Conservation (phyloP, 352 stramenopile species). For the Pythium plurisporium region DNA sequence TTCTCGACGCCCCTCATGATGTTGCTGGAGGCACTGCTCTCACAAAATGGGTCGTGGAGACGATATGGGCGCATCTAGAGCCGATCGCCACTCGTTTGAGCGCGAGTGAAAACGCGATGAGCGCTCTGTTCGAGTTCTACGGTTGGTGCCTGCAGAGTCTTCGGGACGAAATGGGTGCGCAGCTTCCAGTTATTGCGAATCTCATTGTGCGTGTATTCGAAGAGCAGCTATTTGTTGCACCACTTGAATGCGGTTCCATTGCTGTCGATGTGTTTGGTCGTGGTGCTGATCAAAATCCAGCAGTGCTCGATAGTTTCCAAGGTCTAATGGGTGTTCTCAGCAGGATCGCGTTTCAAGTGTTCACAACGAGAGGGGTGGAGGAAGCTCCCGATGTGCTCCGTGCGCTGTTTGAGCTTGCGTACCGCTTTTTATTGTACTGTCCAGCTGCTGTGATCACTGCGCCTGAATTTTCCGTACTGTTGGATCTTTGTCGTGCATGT, state of each 20-base stretch:
- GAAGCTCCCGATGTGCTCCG: conserved; percentile 58
- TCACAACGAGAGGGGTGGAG: conserved; percentile 50
- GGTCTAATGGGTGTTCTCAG: conserved; percentile 55
- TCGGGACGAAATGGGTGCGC: conserved; percentile 44
- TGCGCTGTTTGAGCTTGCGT: conserved; percentile 63
- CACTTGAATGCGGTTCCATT: conserved; percentile 62
- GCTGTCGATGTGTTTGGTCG: conserved; percentile 69
- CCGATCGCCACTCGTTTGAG: conserved; percentile 38
- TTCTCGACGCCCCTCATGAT: conserved; percentile 54
- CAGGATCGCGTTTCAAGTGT: conserved; percentile 59
- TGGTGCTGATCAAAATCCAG: conserved; percentile 23
- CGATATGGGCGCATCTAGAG: conserved; percentile 57
- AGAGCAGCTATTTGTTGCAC: conserved; percentile 41
- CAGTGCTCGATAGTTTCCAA: conserved; percentile 50
- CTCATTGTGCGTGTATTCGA: conserved; percentile 63
- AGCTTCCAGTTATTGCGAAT: conserved; percentile 45
- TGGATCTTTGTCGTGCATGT: conserved; percentile 56
- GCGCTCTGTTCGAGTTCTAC: conserved; percentile 61
- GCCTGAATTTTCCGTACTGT: conserved; percentile 48
- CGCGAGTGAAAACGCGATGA: conserved; percentile 39
- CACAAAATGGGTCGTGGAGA: conserved; percentile 42
- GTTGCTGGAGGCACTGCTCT: conserved; percentile 41
- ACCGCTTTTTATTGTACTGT: conserved; percentile 71
- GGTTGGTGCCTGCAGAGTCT: conserved; percentile 71
- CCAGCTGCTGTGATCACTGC: conserved; percentile 52